Percentiles rank a stretch among this genome's conserved stretches.
phyloP scores from a whole-genome alignment of 805 yeast species.

The Metschnikowia matae region DNA sequence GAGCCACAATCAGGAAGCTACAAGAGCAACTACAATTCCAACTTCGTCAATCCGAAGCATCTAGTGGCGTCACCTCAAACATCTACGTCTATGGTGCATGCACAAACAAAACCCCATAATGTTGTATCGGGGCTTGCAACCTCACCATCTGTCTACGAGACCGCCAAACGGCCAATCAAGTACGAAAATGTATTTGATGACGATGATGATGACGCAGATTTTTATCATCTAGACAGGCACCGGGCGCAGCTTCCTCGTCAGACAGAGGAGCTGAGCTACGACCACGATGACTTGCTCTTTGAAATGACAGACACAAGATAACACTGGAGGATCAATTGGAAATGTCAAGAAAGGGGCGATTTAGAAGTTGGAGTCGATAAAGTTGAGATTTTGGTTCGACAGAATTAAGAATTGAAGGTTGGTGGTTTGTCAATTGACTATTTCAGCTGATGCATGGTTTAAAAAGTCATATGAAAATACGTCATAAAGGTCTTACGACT shows the following conservation, averaged over 20 bases:
- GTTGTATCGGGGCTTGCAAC: slow-evolving; percentile 33
- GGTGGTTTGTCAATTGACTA: no score
- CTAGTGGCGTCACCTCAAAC: slow-evolving; percentile 20
- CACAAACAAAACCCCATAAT: slow-evolving; percentile 11
- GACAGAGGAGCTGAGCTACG: slow-evolving; percentile 12
- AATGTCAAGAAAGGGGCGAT: background rate
- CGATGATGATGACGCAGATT: slow-evolving; percentile 37
- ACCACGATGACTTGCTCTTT: slow-evolving; percentile 18
- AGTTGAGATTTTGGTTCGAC: no score
- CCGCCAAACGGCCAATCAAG: slow-evolving; percentile 21
- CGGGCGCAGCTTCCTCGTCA: background rate
- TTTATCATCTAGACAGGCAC: slow-evolving; percentile 5
- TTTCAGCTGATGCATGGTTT: no score
- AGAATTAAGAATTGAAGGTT: no score
- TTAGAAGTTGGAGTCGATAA: background rate
- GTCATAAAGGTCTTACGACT: slow-evolving; percentile 1
- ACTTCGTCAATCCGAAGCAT: slow-evolving; percentile 7
- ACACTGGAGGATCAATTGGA: background rate
- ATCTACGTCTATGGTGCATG: slow-evolving; percentile 24
- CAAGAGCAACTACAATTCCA: background rate
- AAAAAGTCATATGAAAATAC: background rate
- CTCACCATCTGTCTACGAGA: slow-evolving; percentile 28
- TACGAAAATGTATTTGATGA: slow-evolving; percentile 43
- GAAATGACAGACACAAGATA: slow-evolving; percentile 18
- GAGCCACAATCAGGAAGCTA: background rate